Base-by-base conservation (phyloP, 331 rosid species). In the Cydonia oblonga region DNA sequence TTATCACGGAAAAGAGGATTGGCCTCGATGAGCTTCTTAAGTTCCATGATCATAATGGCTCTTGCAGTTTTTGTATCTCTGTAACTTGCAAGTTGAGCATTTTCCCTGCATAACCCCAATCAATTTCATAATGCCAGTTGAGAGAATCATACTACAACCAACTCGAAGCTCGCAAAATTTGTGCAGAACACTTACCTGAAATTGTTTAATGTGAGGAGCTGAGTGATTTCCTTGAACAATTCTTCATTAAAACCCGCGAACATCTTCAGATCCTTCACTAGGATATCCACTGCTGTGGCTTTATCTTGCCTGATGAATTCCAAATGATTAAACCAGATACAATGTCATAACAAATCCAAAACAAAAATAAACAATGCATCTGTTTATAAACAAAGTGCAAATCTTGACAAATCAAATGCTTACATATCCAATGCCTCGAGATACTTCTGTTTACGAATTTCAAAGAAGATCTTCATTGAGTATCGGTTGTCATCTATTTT, bases 401-500 rank as follows among this genome's bases (percentile, higher is more conserved):
- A 49, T 32, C 32, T 38, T 44, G 78, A 70, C 71, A 54, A 72
- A 72, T 59, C 40, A 51, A 49, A 62, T 70, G 57, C 91, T 83
- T 86, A 93, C 97, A 78, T 87, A 81, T 93, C 97, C 38, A 93
- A 83, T 32, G 97, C 97, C 82, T 89, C 97, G 4, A 93, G 90
- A 74, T 93, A 93, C 75, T 93, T 93, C 82, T 90, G 98, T 89
- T 93, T 93, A 69, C 95, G 87, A 80, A 93, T 88, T 86, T 93
- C 98, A n/a, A 93, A 93, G 81, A 87, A 90, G 23, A 93, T 87
- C 87, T 93, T 93, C 97, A 90, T 89, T 5, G 98, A 93, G 70
- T 89, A 86, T 20, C 97, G 87, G 76, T 93, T 90, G 67, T 93
- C 98, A 80, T 87, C 97, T 57, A 90, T 84, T 80, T 81, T 87